Conservation (phyloP, 2,329 filamentous ascomycete species). For the Ceratocystis albifundus region DNA sequence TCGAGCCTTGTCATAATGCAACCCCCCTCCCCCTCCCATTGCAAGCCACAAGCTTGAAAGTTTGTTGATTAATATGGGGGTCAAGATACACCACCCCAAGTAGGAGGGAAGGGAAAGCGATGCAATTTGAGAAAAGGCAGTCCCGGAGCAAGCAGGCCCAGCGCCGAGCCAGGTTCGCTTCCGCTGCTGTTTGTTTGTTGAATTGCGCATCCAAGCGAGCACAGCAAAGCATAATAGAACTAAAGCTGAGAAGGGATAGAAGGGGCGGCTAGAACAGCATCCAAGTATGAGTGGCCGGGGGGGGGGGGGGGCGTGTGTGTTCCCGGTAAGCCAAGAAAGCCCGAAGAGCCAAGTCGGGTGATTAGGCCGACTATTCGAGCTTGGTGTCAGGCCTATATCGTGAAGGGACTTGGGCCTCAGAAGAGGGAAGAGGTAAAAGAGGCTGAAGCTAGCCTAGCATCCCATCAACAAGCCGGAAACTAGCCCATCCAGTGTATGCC, state of each 20-base stretch:
- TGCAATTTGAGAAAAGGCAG: neutral
- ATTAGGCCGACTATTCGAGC: neutral
- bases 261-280: neutral
- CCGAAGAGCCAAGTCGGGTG: neutral
- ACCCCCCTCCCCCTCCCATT: too few species aligned
- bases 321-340: neutral
- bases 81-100: too few species aligned
- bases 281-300: neutral
- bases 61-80: too few species aligned
- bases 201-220: neutral
- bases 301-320: neutral
- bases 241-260: neutral
- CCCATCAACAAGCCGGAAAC: neutral
- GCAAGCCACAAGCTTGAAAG: too few species aligned
- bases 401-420: neutral
- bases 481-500: neutral
- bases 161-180: neutral
- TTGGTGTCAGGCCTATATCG: neutral
- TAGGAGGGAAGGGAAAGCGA: neutral
- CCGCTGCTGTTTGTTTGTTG: neutral
- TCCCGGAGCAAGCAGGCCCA: neutral
- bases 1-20: neutral
- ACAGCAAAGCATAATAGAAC: neutral
- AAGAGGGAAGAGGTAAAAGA: neutral
- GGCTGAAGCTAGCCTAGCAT: neutral